These are phyloP conservation scores for Eucalyptus shirleyi DNA, from an alignment of 345 rosid species.

Conservation along the genomic window DNA sequence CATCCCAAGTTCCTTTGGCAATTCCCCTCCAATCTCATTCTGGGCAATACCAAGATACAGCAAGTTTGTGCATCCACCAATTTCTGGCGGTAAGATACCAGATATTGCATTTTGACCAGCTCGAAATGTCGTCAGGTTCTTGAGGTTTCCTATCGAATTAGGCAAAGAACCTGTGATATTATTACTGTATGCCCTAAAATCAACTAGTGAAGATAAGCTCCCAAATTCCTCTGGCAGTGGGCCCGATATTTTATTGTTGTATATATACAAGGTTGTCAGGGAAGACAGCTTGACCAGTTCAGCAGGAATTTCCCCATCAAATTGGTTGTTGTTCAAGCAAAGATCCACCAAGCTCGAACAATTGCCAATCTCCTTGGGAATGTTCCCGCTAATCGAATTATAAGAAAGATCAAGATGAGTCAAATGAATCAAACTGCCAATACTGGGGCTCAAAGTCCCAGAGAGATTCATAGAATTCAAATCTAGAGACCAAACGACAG, in stretches of 20 bases:
- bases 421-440: slow-evolving; percentile 54
- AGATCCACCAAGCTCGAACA: slow-evolving; percentile 39
- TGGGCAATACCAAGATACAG: slow-evolving; percentile 80
- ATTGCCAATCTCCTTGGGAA: slow-evolving; percentile 70
- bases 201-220: slow-evolving; percentile 40
- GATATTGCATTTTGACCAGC: slow-evolving; percentile 78
- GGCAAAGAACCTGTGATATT: slow-evolving; percentile 79
- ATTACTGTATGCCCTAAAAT: slow-evolving; percentile 70
- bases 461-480: slow-evolving; percentile 73
- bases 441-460: slow-evolving; percentile 55
- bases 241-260: slow-evolving; percentile 77
- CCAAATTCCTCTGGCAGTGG: slow-evolving; percentile 66
- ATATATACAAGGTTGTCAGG: slow-evolving; percentile 40
- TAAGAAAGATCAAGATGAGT: slow-evolving; percentile 51
- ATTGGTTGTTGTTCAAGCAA: slow-evolving; percentile 54
- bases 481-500: slow-evolving; percentile 48
- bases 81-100: slow-evolving; percentile 64
- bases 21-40: slow-evolving; percentile 49
- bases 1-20: slow-evolving; percentile 78
- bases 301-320: slow-evolving; percentile 48
- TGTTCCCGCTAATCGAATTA: slow-evolving; percentile 35
- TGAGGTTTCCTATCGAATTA: slow-evolving; percentile 63
- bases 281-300: slow-evolving; percentile 32
- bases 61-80: slow-evolving; percentile 57
- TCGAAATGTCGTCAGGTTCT: slow-evolving; percentile 38